Percentiles rank a stretch among this genome's conserved stretches.
These are phyloP conservation scores for Eutrema heterophyllum DNA, from an alignment of 345 rosid genomes.

Conservation along the genomic window DNA sequence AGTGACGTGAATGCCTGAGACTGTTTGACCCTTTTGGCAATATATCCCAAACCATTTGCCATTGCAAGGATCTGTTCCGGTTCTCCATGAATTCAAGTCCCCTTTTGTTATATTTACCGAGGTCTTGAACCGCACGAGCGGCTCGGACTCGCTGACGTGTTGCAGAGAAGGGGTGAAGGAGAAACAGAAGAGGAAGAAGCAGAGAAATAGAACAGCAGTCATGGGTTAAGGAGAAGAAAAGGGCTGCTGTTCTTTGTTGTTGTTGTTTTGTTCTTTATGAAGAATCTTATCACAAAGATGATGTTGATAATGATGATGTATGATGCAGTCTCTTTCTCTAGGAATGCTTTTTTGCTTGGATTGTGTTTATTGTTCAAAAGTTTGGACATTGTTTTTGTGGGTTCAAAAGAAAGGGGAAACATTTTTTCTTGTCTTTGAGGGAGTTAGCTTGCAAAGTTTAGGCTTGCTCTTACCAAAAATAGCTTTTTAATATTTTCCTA, in stretches of 20 bases:
- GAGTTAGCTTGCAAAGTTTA: constrained; percentile 21
- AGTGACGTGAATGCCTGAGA: constrained; percentile 56
- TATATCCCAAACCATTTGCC: constrained; percentile 56
- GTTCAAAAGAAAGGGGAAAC: not conserved
- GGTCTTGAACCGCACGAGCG: constrained; percentile 29
- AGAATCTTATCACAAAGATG: not conserved
- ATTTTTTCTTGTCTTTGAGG: constrained; percentile 21
- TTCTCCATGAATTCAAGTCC: constrained; percentile 53
- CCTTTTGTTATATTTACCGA: constrained; percentile 28
- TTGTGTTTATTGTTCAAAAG: constrained; percentile 18
- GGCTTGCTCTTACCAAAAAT: constrained; percentile 22
- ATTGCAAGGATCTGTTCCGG: constrained; percentile 50
- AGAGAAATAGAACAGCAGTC: constrained; percentile 27
- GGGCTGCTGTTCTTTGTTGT: constrained; percentile 16
- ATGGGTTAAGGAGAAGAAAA: constrained; percentile 19
- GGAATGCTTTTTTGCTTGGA: constrained; percentile 14
- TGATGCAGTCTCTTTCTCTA: not conserved
- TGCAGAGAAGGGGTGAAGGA: constrained; percentile 27
- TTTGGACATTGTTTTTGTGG: constrained; percentile 27
- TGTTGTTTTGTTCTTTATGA: constrained; percentile 14
- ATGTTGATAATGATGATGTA: not conserved
- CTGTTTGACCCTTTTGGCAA: constrained; percentile 38
- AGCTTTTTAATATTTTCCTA: constrained; percentile 9
- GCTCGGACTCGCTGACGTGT: constrained; percentile 24
- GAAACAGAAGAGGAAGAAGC: constrained; percentile 10